Conservation (phyloP, 169 alveolate species). For the Plasmodium gallinaceum region DNA sequence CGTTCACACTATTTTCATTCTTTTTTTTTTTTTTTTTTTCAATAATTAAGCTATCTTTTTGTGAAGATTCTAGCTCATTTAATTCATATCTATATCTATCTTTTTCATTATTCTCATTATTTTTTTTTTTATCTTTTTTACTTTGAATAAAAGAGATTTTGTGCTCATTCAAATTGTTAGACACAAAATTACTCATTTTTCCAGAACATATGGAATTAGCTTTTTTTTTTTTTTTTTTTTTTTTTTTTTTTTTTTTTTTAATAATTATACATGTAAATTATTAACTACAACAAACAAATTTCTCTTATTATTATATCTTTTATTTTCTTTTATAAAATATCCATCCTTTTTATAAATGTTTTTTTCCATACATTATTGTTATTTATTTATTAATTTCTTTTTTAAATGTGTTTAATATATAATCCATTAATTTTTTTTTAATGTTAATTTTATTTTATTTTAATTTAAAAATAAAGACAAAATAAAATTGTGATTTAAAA, state of each 20-base stretch:
- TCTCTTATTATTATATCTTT: not conserved
- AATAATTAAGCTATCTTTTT: not conserved
- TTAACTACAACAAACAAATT: too few relatives aligned
- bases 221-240: not conserved
- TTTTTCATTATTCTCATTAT: not conserved
- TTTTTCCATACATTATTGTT: too few relatives aligned
- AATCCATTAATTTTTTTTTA: too few relatives aligned
- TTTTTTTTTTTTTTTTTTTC: conserved; percentile 8
- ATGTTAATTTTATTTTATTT: too few relatives aligned
- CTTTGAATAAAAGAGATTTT: not conserved
- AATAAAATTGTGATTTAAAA: too few relatives aligned
- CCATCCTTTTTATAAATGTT: not conserved
- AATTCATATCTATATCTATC: not conserved
- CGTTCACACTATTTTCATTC: not conserved
- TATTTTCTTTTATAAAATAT: not conserved
- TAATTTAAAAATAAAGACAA: too few relatives aligned
- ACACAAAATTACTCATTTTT: not conserved
- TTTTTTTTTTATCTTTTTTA: not conserved
- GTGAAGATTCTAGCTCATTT: not conserved
- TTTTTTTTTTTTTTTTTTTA: not conserved
- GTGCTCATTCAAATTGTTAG: not conserved
- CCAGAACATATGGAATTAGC: not conserved
- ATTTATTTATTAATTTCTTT: too few relatives aligned
- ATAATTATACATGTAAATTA: not conserved
- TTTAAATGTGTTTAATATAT: too few relatives aligned